These are phyloP conservation scores for Stylonectria norvegica DNA, from an alignment of 2,329 filamentous ascomycete species.

Conservation along the genomic window DNA sequence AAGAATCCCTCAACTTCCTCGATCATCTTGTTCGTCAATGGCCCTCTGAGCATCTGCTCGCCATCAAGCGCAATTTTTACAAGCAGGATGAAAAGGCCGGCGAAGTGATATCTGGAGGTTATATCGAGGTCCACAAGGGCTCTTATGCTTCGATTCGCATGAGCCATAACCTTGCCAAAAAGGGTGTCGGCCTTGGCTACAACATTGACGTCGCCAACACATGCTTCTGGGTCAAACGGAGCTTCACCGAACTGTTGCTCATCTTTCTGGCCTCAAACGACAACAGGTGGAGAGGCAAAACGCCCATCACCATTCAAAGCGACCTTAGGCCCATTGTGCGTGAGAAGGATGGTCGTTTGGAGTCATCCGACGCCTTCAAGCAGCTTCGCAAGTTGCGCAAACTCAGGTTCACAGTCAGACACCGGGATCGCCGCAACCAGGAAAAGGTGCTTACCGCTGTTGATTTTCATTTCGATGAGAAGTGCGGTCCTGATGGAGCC, in stretches of 20 bases:
- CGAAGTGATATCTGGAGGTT: slow-evolving; percentile 52
- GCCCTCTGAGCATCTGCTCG: slow-evolving; percentile 64
- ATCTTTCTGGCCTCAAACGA: slow-evolving; percentile 33
- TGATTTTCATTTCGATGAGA: slow-evolving; percentile 46
- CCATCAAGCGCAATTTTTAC: slow-evolving; percentile 85
- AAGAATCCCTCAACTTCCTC: slow-evolving; percentile 84
- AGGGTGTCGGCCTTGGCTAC: slow-evolving; percentile 64
- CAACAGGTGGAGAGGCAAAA: slow-evolving; percentile 22
- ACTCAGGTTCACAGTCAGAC: slow-evolving; percentile 54
- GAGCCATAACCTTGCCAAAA: slow-evolving; percentile 50
- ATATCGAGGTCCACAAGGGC: slow-evolving; percentile 80
- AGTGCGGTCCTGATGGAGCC: slow-evolving; percentile 44
- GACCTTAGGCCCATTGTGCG: slow-evolving; percentile 37
- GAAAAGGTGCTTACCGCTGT: slow-evolving; percentile 51
- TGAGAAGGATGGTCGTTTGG: slow-evolving; percentile 22
- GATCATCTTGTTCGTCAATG: slow-evolving; percentile 83
- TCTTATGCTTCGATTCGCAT: slow-evolving; percentile 83
- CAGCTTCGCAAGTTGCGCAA: slow-evolving; percentile 52
- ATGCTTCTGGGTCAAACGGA: slow-evolving; percentile 68
- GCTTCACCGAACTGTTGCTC: slow-evolving; percentile 37
- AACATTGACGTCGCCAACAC: slow-evolving; percentile 92
- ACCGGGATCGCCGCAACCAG: slow-evolving; percentile 44
- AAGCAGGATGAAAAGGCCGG: slow-evolving; percentile 45
- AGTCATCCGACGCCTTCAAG: slow-evolving; percentile 51
- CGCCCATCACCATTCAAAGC: slow-evolving; percentile 25